Conservation (phyloP, 1,284 basidiomycete species). For the Puccinia novopanici region DNA sequence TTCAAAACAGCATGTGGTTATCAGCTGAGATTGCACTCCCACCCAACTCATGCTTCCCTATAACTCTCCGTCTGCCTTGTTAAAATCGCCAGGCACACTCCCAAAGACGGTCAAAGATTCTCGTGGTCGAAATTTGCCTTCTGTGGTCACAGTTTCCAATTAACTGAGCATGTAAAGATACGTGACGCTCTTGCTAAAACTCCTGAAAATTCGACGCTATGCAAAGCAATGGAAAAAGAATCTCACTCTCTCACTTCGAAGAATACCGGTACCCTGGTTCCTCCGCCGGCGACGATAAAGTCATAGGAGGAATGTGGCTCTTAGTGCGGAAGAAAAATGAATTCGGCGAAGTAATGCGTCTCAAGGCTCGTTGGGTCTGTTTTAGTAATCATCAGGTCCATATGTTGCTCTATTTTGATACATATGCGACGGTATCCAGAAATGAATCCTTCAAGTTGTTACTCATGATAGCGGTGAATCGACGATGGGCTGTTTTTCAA, state of each 20-base stretch:
- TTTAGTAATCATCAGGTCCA: too few relatives aligned
- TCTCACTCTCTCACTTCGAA: background rate
- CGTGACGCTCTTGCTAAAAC: background rate
- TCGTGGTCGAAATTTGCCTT: background rate
- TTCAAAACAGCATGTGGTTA: background rate
- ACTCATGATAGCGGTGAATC: background rate
- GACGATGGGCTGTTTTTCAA: background rate
- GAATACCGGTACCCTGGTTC: slow-evolving; percentile 9
- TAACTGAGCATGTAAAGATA: background rate
- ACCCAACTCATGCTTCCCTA: background rate
- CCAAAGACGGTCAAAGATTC: background rate
- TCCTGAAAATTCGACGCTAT: background rate
- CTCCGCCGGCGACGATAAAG: background rate
- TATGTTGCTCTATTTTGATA: too few relatives aligned
- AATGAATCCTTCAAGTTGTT: too few relatives aligned
- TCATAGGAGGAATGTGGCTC: slow-evolving; percentile 39
- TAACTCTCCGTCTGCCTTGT: background rate
- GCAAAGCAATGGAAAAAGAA: slow-evolving; percentile 19
- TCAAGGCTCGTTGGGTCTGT: slow-evolving; percentile 31
- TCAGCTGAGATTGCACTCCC: slow-evolving; percentile 20
- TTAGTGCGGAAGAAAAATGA: slow-evolving; percentile 2
- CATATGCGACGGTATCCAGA: too few relatives aligned
- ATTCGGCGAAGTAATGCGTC: background rate
- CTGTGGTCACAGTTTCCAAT: background rate
- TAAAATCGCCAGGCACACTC: slow-evolving; percentile 7